Base-by-base conservation (phyloP, 75 land plant species). In the Ceratopteris richardii region DNA sequence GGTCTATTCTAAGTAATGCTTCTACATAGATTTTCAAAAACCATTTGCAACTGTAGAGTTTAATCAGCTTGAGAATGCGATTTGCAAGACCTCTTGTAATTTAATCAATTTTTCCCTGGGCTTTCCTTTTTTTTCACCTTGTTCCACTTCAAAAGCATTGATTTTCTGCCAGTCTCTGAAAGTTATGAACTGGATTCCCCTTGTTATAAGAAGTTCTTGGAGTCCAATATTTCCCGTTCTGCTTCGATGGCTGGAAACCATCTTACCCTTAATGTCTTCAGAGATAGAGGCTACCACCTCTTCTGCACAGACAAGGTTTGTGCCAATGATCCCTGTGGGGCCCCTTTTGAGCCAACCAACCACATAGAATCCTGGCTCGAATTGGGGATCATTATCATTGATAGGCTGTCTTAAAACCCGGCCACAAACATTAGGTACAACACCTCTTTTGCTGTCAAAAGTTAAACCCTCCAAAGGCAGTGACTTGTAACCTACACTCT, bases 341-440 rank as follows among this genome's bases (percentile, higher is more conserved):
- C 99, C 99, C 63, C 96, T 76, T 75, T 95, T 95, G 39, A 95
- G 65, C 99, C 99, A 95, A 13, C 99, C 99, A 43, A 68, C 87
- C 17, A 89, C 96, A 74, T 90, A 95, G 29, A 95, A 69, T 1
- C 99, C 99, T 0, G 64, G 29, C 64, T 83, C 87, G 31, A 46
- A 29, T 55, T 23, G 4, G 16, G 23, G 17, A n/a, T 31, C 7
- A 39, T 60, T 29, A 39, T 76, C 70, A 5, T 44, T 21, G 53
- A 46, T 20, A 27, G 20, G 57, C 30, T 48, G 51, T 21, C 58
- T 66, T 33, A 86, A 44, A 42, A 90, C 96, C 25, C 99, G 84
- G 11, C 96, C 96, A 19, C 52, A 60, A n/a, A 63, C 37, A 65
- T 95, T 95, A 40, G 99, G 96, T 30, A 90, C 99, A n/a, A 84